These are phyloP conservation scores for Phytophthora colocasiae DNA, from an alignment of 352 stramenopile species.

Conservation along the genomic window DNA sequence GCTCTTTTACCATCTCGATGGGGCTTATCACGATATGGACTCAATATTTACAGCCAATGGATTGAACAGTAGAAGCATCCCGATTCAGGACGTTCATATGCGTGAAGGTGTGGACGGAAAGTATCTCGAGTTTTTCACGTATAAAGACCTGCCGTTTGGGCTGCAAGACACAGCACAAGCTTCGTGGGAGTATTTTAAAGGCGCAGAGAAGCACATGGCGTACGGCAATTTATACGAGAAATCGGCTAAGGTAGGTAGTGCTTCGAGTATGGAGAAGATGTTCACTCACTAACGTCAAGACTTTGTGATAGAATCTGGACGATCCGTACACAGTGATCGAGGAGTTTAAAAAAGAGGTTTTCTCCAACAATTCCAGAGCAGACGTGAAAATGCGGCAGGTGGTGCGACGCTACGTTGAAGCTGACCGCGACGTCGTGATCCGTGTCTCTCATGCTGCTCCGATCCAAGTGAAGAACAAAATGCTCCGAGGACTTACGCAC, in stretches of 20 bases:
- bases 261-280: not conserved
- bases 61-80: conserved; percentile 17
- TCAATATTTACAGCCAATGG: conserved; percentile 26
- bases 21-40: conserved; percentile 28
- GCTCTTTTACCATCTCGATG: conserved; percentile 28
- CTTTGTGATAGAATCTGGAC: conserved; percentile 9
- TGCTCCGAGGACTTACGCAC: conserved; percentile 30
- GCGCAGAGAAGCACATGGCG: conserved; percentile 37
- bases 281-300: not conserved
- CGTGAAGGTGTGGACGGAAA: conserved; percentile 29
- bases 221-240: conserved; percentile 42
- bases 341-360: conserved; percentile 33
- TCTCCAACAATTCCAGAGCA: conserved; percentile 28
- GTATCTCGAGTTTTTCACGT: conserved; percentile 40
- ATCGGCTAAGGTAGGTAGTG: conserved; percentile 24
- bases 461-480: conserved; percentile 33
- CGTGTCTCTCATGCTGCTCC: conserved; percentile 27
- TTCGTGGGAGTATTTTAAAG: conserved; percentile 50
- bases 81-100: conserved; percentile 29
- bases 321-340: conserved; percentile 20
- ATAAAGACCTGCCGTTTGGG: conserved; percentile 47
- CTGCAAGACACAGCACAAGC: conserved; percentile 33
- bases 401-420: conserved; percentile 24
- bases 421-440: conserved; percentile 28
- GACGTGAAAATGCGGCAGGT: conserved; percentile 36